A percentile compares a stretch with the other conserved stretches of the same genome.
Conservation (phyloP, 1,139 yeast genomes). For the Magnusiomyces tetraspermus region DNA sequence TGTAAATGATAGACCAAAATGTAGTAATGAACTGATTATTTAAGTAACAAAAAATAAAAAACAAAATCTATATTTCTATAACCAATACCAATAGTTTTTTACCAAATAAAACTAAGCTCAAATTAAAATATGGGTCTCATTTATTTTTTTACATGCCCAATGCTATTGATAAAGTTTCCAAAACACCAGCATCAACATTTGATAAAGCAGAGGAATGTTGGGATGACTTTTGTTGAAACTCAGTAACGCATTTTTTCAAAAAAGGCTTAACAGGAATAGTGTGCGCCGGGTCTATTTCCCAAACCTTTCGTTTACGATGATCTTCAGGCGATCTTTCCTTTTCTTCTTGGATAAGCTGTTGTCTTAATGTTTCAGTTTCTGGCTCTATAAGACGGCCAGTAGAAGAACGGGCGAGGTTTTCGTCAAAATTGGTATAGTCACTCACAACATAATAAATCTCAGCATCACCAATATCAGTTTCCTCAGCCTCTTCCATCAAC, state of each 20-base stretch:
- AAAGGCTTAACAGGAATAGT: constrained; percentile 17
- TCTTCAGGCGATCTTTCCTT: constrained; percentile 16
- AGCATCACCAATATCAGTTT: constrained; percentile 41
- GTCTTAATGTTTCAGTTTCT: not conserved
- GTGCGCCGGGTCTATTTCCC: constrained; percentile 22
- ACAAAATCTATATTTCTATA: too few relatives aligned
- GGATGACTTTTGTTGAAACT: constrained; percentile 5
- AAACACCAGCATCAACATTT: constrained; percentile 7
- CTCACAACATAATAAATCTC: constrained; percentile 24
- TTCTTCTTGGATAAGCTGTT: constrained; percentile 2
- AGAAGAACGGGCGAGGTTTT: constrained; percentile 16
- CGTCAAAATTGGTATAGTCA: constrained; percentile 25
- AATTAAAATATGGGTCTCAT: too few relatives aligned
- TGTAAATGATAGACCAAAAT: too few relatives aligned
- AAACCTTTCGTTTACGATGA: constrained; percentile 16
- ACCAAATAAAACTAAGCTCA: too few relatives aligned
- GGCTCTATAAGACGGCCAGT: constrained; percentile 4
- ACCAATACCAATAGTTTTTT: too few relatives aligned
- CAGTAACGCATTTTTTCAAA: constrained; percentile 5
- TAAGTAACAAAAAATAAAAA: too few relatives aligned
- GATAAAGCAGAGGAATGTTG: constrained; percentile 7
- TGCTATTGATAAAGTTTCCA: constrained; percentile 9
- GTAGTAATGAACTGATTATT: too few relatives aligned
- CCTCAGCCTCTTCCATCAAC: constrained; percentile 58
- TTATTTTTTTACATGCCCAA: not conserved